phyloP scores from a whole-genome alignment of 1,284 basidiomycete species.

The Erythrobasidium hasegawianum region DNA sequence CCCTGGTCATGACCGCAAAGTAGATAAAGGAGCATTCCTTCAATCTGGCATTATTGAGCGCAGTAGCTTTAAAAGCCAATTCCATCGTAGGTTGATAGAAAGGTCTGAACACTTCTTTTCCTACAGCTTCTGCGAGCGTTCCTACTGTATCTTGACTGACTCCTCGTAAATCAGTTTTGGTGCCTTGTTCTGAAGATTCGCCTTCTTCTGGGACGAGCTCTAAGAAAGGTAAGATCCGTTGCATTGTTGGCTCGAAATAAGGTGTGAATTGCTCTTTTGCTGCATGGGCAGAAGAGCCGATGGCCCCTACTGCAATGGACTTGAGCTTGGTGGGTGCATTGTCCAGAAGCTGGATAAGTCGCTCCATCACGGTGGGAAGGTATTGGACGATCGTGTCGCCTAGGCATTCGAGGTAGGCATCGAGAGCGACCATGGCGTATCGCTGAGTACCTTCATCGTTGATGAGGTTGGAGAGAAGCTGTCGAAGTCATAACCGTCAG shows the following conservation, averaged over 20 bases:
- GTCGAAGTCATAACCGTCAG: constrained; percentile 2
- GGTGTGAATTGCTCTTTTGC: constrained; percentile 87
- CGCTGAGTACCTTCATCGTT: constrained; percentile 83
- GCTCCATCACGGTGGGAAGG: constrained; percentile 91
- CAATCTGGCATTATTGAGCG: constrained; percentile 74
- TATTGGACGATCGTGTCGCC: constrained; percentile 85
- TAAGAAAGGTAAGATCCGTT: constrained; percentile 78
- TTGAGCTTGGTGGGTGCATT: constrained; percentile 82
- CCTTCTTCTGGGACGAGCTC: constrained; percentile 61
- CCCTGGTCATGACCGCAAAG: constrained; percentile 95
- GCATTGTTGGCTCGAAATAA: constrained; percentile 92
- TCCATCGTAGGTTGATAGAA: constrained; percentile 96
- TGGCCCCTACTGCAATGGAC: constrained; percentile 93
- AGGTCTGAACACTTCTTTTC: constrained; percentile 87
- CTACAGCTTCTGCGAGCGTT: constrained; percentile 95
- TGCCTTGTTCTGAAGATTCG: constrained; percentile 67
- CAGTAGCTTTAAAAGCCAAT: constrained; percentile 84
- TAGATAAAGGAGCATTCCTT: constrained; percentile 97
- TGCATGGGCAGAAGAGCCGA: constrained; percentile 97
- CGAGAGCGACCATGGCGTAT: constrained; percentile 90
- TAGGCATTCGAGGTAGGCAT: constrained; percentile 92
- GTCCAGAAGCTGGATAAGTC: constrained; percentile 81
- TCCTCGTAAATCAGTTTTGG: constrained; percentile 83
- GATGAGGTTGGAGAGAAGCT: constrained; percentile 86
- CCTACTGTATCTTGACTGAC: constrained; percentile 98